Evolutionary conservation across 208 protist genomes (phyloP).

Genomic region (Trypanosomatidae sp.): DNA sequence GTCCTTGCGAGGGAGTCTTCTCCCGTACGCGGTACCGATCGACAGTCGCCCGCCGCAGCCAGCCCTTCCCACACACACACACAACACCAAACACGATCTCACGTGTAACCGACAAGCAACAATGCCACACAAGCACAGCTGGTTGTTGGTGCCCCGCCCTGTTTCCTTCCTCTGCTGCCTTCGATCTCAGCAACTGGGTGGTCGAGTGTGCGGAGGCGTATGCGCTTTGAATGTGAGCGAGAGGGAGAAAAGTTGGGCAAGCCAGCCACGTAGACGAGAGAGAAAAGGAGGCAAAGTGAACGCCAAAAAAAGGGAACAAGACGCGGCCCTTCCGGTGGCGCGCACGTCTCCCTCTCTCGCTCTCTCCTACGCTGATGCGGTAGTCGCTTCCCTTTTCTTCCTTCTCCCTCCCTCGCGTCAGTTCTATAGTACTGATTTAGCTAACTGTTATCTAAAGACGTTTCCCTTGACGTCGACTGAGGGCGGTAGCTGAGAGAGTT

Average conservation of each 20-base stretch:
- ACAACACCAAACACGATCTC: neutral
- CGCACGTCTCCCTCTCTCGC: neutral
- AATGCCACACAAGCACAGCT: neutral
- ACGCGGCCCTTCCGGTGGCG: neutral
- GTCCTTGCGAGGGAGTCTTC: neutral
- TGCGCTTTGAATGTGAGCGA: too few relatives aligned
- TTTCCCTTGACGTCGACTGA: neutral
- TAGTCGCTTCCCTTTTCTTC: neutral
- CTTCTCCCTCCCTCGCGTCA: neutral
- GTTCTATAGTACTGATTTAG: neutral
- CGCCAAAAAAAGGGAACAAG: neutral
- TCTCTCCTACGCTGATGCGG: neutral
- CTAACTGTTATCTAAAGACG: neutral
- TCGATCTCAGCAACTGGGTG: neutral
- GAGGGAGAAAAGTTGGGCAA: neutral
- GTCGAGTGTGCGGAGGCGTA: neutral
- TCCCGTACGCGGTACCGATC: neutral
- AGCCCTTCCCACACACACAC: neutral
- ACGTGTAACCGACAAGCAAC: neutral
- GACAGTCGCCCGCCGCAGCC: neutral
- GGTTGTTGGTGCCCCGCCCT: neutral
- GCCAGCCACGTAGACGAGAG: neutral
- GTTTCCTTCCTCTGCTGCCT: neutral
- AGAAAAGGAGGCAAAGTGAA: neutral
- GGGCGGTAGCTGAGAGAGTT: neutral